phyloP scores from a whole-genome alignment of 805 yeast species.

The Torulaspora delbrueckii region DNA sequence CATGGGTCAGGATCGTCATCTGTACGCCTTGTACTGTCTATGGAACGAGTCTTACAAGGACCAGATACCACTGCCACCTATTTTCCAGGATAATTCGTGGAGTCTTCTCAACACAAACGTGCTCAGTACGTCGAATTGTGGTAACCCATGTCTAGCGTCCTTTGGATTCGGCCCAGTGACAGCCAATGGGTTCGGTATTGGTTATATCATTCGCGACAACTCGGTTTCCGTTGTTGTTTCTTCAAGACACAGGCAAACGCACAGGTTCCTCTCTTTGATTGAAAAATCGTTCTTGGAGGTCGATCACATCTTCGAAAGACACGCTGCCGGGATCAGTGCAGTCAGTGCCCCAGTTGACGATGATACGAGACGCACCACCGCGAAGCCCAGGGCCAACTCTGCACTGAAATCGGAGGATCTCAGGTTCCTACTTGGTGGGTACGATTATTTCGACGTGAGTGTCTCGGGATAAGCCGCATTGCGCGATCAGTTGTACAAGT shows the following conservation, averaged over 20 bases:
- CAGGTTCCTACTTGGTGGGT: conserved; percentile 63
- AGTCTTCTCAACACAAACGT: conserved; percentile 74
- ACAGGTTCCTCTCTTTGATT: conserved; percentile 66
- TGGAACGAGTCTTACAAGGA: conserved; percentile 52
- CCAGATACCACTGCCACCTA: conserved; percentile 50
- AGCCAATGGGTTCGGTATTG: conserved; percentile 89
- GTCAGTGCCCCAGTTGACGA: neutral
- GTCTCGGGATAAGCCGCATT: conserved; percentile 21
- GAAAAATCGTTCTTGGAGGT: conserved; percentile 55
- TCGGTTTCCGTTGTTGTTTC: conserved; percentile 76
- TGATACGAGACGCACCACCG: too few species aligned
- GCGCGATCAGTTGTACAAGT: neutral
- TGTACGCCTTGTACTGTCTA: conserved; percentile 80
- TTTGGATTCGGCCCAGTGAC: conserved; percentile 92
- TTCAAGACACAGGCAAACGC: conserved; percentile 84
- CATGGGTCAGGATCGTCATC: conserved; percentile 86
- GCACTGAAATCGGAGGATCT: conserved; percentile 35
- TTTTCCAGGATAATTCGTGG: conserved; percentile 88
- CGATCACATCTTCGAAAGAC: conserved; percentile 45
- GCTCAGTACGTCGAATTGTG: conserved; percentile 83
- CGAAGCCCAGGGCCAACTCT: conserved; percentile 1
- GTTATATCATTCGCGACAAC: conserved; percentile 79
- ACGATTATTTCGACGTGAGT: conserved; percentile 68
- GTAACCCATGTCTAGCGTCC: conserved; percentile 78
- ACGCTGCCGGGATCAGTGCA: conserved; percentile 9